Conservation (phyloP, 2,329 filamentous ascomycete species). For the Calonectria multiphialidica region DNA sequence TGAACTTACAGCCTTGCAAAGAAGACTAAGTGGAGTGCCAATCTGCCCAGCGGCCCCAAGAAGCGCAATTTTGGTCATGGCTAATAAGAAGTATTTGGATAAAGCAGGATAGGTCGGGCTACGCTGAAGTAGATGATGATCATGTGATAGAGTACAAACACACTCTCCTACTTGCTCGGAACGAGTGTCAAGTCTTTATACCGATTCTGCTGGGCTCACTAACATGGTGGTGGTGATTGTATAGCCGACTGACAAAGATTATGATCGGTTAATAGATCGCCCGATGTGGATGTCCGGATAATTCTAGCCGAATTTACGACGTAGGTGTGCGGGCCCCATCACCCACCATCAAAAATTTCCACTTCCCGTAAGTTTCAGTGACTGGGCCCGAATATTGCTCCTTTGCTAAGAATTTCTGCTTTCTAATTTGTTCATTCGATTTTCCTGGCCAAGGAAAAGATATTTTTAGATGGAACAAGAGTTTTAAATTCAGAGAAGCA, state of each 20-base stretch:
- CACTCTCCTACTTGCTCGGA: background rate
- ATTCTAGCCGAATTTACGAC: background rate
- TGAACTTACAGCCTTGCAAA: background rate
- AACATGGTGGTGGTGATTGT: background rate
- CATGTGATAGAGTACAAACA: background rate
- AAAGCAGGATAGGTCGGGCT: background rate
- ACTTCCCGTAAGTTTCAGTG: background rate
- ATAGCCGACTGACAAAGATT: background rate
- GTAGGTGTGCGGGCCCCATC: background rate
- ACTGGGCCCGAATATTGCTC: too few species aligned
- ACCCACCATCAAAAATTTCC: background rate
- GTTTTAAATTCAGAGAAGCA: too few species aligned
- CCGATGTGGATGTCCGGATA: background rate
- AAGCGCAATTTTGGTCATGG: background rate
- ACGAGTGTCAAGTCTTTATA: background rate
- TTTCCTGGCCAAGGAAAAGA: too few species aligned
- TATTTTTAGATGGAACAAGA: too few species aligned
- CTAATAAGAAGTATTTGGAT: background rate
- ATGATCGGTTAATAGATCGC: background rate
- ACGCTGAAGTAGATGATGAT: background rate
- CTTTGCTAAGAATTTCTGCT: too few species aligned
- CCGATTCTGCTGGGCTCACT: background rate
- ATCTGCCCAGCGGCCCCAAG: background rate
- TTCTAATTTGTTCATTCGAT: too few species aligned
- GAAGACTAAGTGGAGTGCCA: background rate